Conservation (phyloP, 1,284 basidiomycete species). For the Ustilago crameri region DNA sequence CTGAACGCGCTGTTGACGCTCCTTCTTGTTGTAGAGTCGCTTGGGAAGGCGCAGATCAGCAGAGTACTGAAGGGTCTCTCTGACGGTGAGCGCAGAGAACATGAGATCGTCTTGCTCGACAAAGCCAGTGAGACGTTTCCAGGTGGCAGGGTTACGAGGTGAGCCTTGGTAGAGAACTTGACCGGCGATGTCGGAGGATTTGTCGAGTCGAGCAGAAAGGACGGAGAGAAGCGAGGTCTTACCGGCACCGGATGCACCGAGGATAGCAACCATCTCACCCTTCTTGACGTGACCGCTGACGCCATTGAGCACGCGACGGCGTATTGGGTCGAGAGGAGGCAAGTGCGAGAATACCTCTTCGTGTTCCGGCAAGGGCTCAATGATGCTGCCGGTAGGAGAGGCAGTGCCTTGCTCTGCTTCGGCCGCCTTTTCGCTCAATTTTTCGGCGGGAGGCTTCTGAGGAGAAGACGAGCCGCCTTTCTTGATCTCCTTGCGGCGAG, state of each 20-base stretch:
- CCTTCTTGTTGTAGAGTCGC: slow-evolving; percentile 32
- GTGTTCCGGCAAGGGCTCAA: slow-evolving; percentile 24
- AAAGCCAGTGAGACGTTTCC: slow-evolving; percentile 55
- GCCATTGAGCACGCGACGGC: slow-evolving; percentile 43
- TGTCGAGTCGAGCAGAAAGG: slow-evolving; percentile 49
- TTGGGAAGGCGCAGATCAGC: slow-evolving; percentile 49
- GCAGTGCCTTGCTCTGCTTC: slow-evolving; percentile 23
- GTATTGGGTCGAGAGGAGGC: slow-evolving; percentile 35
- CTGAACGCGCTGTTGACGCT: slow-evolving; percentile 48
- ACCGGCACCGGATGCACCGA: slow-evolving; percentile 56
- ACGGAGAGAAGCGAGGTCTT: slow-evolving; percentile 58
- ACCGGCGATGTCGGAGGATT: slow-evolving; percentile 45
- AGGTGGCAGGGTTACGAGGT: slow-evolving; percentile 48
- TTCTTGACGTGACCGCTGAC: slow-evolving; percentile 47
- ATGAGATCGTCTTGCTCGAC: slow-evolving; percentile 61
- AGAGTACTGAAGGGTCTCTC: slow-evolving; percentile 53
- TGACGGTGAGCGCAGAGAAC: slow-evolving; percentile 50
- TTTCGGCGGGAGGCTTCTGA: slow-evolving; percentile 2
- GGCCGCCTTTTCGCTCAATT: slow-evolving; percentile 6
- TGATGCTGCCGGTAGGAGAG: slow-evolving; percentile 4
- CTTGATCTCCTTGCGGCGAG: slow-evolving; percentile 46
- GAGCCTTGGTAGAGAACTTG: slow-evolving; percentile 41
- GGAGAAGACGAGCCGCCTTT: slow-evolving; percentile 5
- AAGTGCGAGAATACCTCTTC: slow-evolving; percentile 37
- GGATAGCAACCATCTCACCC: slow-evolving; percentile 53